phyloP scores from a whole-genome alignment of 257 asterid species.

The Nicotiana tomentosiformis region DNA sequence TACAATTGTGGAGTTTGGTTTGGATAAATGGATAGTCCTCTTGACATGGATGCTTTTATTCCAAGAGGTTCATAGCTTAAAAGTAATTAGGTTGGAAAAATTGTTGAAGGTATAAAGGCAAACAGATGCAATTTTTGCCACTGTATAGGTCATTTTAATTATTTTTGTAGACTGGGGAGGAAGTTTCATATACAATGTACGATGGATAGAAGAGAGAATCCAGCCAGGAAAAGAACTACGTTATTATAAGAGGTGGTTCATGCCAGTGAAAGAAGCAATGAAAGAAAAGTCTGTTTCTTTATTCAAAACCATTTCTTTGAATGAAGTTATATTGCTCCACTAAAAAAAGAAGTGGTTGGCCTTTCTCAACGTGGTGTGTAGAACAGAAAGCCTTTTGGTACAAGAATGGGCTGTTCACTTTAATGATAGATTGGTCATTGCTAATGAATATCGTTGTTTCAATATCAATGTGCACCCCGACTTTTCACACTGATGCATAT shows the following conservation, averaged over 20 bases:
- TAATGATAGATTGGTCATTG: neutral
- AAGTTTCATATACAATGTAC: neutral
- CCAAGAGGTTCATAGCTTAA: too few species aligned
- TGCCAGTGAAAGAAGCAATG: neutral
- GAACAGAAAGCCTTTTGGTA: neutral
- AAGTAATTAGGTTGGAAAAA: too few species aligned
- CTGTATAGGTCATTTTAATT: neutral
- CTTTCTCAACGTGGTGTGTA: neutral
- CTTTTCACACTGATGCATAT: neutral
- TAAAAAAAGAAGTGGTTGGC: neutral
- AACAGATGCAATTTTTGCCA: neutral
- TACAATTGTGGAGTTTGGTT: too few species aligned
- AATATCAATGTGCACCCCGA: neutral
- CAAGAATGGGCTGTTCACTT: neutral
- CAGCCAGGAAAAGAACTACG: neutral
- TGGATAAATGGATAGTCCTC: too few species aligned
- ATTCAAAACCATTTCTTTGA: neutral
- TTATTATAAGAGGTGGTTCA: neutral
- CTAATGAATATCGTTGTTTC: neutral
- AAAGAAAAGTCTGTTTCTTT: neutral
- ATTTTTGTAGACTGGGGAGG: neutral
- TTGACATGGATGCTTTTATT: too few species aligned
- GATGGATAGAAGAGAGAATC: neutral
- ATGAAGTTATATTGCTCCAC: neutral
- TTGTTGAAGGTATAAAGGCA: neutral